phyloP scores from a whole-genome alignment of 331 rosid species.

The Arachis monticola region DNA sequence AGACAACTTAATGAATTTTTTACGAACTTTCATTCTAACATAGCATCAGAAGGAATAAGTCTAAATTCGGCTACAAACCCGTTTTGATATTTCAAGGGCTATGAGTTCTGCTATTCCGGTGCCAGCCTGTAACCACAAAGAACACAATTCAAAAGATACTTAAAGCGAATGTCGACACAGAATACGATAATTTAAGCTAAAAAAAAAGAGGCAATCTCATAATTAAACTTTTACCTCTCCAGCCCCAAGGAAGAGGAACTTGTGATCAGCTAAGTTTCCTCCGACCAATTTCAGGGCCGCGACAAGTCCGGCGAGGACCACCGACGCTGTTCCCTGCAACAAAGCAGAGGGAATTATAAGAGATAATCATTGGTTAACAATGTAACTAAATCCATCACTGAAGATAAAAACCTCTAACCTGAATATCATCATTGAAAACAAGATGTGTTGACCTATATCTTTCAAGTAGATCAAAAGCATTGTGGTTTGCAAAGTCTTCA shows the following conservation, averaged over 20 bases:
- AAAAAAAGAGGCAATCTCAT: constrained; percentile 18
- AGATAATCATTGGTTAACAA: background rate
- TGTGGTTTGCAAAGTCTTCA: constrained; percentile 99
- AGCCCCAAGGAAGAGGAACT: constrained; percentile 90
- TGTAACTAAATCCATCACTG: constrained; percentile 6
- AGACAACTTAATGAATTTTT: no score
- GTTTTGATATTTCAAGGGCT: constrained; percentile 88
- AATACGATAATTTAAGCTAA: background rate
- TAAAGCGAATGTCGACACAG: background rate
- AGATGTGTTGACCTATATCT: constrained; percentile 89
- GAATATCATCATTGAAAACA: constrained; percentile 95
- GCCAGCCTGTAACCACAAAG: constrained; percentile 80
- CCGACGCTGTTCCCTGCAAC: constrained; percentile 95
- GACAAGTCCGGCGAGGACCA: constrained; percentile 91
- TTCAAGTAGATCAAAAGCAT: constrained; percentile 92
- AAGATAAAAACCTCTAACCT: constrained; percentile 52
- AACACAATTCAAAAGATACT: constrained; percentile 31
- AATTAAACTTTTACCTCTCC: constrained; percentile 73
- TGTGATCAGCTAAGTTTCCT: constrained; percentile 81
- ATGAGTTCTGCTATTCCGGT: constrained; percentile 97
- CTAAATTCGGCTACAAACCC: constrained; percentile 48
- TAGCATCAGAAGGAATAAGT: background rate
- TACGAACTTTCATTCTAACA: no score
- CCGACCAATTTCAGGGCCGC: constrained; percentile 72
- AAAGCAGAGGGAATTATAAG: constrained; percentile 26